phyloP scores from a whole-genome alignment of 495 filamentous ascomycete genomes.

The Clohesyomyces aquaticus region DNA sequence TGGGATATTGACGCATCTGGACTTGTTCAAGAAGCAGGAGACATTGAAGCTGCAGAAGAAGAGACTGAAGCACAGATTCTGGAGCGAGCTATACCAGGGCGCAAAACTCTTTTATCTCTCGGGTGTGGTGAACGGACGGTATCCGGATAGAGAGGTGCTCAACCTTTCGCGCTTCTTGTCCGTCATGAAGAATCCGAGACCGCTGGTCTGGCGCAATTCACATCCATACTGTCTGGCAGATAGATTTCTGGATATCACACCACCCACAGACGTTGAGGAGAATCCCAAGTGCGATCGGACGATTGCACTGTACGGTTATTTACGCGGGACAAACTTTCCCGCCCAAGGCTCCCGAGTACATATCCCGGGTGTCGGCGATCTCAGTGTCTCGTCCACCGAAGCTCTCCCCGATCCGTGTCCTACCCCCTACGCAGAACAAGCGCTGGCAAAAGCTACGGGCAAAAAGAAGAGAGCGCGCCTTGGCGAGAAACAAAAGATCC shows the following conservation, averaged over 20 bases:
- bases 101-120: conserved; percentile 96
- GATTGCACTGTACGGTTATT: conserved; percentile 88
- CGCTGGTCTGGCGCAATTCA: conserved; percentile 92
- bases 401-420: conserved; percentile 91
- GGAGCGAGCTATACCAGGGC: conserved; percentile 94
- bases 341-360: conserved; percentile 85
- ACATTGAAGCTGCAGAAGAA: conserved; percentile 91
- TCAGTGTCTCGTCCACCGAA: conserved; percentile 82
- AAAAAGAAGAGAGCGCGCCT: conserved; percentile 75
- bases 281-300: conserved; percentile 87
- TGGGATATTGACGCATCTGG: conserved; percentile 93
- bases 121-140: conserved; percentile 92
- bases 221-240: conserved; percentile 94
- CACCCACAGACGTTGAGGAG: conserved; percentile 85
- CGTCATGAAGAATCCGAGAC: conserved; percentile 98
- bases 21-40: conserved; percentile 91
- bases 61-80: conserved; percentile 90
- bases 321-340: conserved; percentile 94
- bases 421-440: conserved; percentile 87
- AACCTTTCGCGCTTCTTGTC: conserved; percentile 92
- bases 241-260: conserved; percentile 90
- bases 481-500: conserved; percentile 92
- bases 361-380: conserved; percentile 92
- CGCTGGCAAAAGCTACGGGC: conserved; percentile 75
- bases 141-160: conserved; percentile 94